Evolutionary conservation across 78 protist species (phyloP), one percentile per base, ranked within the genome.

Genomic region (Salpingoeca rosetta): DNA sequence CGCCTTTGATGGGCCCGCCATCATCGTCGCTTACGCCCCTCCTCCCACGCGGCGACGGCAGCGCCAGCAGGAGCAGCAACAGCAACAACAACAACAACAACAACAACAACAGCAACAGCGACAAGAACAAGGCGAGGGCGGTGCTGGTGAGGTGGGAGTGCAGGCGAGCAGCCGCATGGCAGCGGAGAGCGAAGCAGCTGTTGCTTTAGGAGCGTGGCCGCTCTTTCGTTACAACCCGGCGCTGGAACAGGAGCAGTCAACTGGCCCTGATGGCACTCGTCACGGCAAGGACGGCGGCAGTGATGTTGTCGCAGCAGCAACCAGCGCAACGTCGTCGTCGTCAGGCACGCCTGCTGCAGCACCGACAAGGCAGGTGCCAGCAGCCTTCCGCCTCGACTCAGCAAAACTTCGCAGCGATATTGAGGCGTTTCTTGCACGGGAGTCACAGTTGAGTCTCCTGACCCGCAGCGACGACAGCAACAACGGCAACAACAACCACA

Each of bases 211-310:
- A n/a, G 81, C 81, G 74, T 93, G 96, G 95, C 88, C 92, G 11
- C 89, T 95, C 42, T 95, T 91, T 81, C 88, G 95, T 2, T 95
- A 51, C 89, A 76, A 95, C 84, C 97, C 97, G 12, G 7, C 0
- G 24, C 76, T 75, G 36, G 74, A 56, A 0, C 26, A 42, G 44
- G 22, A 1, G 0, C n/a, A n/a, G n/a, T n/a, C n/a, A n/a, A n/a
- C n/a, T n/a, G n/a, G n/a, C n/a, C n/a, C n/a, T 39, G 31, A 27
- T 11, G 40, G 40, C 83, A 11, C 2, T 3, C 72, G 22, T 27
- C 40, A 3, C 24, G 95, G 95, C 37, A 57, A 90, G 83, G 84
- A 86, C 40, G n/a, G n/a, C n/a, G n/a, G n/a, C n/a, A n/a, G n/a
- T n/a, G n/a, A n/a, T n/a, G n/a, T n/a, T n/a, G n/a, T n/a, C n/a